Conservation (phyloP, 192 early-diverging fungal genomes). For the Backusella tarrabulga region DNA sequence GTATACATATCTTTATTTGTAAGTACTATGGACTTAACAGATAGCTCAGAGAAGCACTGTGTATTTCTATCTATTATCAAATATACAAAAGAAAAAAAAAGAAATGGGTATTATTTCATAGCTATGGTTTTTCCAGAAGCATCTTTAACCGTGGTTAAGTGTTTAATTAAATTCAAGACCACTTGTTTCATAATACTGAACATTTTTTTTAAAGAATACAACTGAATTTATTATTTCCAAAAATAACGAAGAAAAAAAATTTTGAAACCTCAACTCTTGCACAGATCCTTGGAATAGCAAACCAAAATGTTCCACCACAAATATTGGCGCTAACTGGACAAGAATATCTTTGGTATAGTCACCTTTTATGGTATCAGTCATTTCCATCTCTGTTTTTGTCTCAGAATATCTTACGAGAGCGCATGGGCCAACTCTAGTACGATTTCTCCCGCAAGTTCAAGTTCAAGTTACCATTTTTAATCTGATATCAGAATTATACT, state of each 20-base stretch:
- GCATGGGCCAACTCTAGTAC: background rate
- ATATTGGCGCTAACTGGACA: background rate
- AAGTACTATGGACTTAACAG: background rate
- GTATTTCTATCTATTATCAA: background rate
- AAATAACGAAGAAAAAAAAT: background rate
- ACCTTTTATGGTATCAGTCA: background rate
- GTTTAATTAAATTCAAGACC: background rate
- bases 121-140: background rate
- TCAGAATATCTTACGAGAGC: background rate
- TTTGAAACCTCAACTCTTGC: background rate
- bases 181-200: background rate
- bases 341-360: background rate
- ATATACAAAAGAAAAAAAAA: background rate
- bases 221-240: background rate
- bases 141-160: background rate
- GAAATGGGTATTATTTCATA: background rate
- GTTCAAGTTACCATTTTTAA: background rate
- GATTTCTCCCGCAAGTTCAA: background rate
- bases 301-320: background rate
- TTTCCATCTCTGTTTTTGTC: background rate
- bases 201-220: background rate
- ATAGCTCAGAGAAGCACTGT: background rate
- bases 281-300: background rate
- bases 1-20: background rate
- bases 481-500: background rate